Evolutionary conservation across 1,139 yeast species (phyloP).

Genomic region (Suhomyces panamericanus): DNA sequence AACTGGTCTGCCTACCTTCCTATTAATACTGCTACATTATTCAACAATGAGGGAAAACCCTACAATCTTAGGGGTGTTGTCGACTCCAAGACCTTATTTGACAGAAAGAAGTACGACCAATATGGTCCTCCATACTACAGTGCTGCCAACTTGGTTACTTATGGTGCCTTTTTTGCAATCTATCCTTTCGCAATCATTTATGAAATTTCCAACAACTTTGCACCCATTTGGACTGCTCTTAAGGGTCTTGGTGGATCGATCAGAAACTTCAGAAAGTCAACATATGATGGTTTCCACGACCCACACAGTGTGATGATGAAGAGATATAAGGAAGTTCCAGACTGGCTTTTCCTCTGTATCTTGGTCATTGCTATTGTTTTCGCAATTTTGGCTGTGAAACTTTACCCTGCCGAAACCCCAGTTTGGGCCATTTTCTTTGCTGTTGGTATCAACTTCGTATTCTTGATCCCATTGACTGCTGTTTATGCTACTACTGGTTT

Average conservation of each 20-base stretch:
- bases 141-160: conserved; percentile 44
- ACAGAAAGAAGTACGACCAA: conserved; percentile 19
- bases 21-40: conserved; percentile 16
- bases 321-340: conserved; percentile 25
- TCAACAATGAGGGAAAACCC: conserved; percentile 16
- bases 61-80: conserved; percentile 17
- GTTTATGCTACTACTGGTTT: conserved; percentile 41
- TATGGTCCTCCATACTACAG: conserved; percentile 47
- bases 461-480: conserved; percentile 38
- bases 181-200: conserved; percentile 19
- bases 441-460: conserved; percentile 35
- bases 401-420: conserved; percentile 41
- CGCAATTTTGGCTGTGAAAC: conserved; percentile 26
- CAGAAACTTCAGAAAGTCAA: conserved; percentile 13
- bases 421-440: conserved; percentile 33
- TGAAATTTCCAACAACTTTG: conserved; percentile 13
- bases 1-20: conserved; percentile 21
- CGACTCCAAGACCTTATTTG: conserved; percentile 15
- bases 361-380: conserved; percentile 21
- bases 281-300: conserved; percentile 22
- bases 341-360: conserved; percentile 20
- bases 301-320: conserved; percentile 23
- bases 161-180: conserved; percentile 35
- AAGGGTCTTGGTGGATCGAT: conserved; percentile 8
- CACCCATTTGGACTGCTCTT: conserved; percentile 12